phyloP scores from a whole-genome alignment of 2,329 filamentous ascomycete species.

The Aspergillus chevalieri region DNA sequence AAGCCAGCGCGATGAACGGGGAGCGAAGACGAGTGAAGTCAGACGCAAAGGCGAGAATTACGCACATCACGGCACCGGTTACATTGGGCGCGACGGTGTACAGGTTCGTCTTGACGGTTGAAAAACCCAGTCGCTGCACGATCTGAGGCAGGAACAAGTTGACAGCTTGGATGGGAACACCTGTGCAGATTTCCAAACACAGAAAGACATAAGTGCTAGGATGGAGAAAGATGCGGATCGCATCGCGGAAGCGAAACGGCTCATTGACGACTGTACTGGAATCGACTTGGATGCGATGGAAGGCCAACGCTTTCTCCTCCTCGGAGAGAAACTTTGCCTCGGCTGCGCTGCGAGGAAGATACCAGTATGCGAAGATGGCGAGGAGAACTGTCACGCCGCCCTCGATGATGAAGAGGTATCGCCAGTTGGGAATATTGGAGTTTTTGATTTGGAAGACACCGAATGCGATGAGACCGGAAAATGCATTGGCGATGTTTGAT shows the following conservation, averaged over 20 bases:
- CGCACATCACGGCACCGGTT: slow-evolving; percentile 64
- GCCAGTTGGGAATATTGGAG: slow-evolving; percentile 45
- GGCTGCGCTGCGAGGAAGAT: slow-evolving; percentile 59
- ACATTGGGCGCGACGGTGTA: slow-evolving; percentile 78
- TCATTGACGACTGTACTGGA: slow-evolving; percentile 60
- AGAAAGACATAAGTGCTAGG: slow-evolving; percentile 51
- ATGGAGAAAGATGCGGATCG: slow-evolving; percentile 49
- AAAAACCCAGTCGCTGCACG: slow-evolving; percentile 47
- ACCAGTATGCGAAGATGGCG: slow-evolving; percentile 61
- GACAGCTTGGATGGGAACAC: slow-evolving; percentile 54
- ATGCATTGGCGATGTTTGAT: slow-evolving; percentile 65
- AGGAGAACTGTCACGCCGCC: slow-evolving; percentile 55
- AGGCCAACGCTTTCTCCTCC: slow-evolving; percentile 63
- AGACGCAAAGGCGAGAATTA: slow-evolving; percentile 65
- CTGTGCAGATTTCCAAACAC: slow-evolving; percentile 53
- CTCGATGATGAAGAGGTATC: slow-evolving; percentile 53
- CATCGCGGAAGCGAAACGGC: slow-evolving; percentile 48
- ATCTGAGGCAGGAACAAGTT: slow-evolving; percentile 56
- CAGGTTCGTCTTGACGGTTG: slow-evolving; percentile 64
- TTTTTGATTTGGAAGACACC: slow-evolving; percentile 55
- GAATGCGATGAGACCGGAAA: slow-evolving; percentile 55
- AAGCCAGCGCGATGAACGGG: slow-evolving; percentile 68
- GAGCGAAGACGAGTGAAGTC: slow-evolving; percentile 62
- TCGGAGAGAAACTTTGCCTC: slow-evolving; percentile 60
- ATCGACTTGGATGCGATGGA: slow-evolving; percentile 69